Base-by-base conservation (phyloP, 129 eudicot genomes). In the Rutidosis leptorrhynchoides region DNA sequence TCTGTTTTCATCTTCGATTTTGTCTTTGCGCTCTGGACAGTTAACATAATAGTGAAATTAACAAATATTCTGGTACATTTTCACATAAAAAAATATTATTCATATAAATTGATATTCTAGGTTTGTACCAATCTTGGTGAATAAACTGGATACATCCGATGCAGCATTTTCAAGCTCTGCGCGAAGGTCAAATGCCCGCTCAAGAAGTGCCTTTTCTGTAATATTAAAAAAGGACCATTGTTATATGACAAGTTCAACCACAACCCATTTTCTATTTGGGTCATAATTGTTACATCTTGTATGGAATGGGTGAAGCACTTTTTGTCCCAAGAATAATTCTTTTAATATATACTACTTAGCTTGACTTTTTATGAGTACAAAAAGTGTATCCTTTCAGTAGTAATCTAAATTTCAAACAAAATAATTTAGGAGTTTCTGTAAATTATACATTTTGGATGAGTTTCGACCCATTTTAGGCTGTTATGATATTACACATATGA, bases 131-230 rank as follows among this genome's bases (percentile, higher is more conserved):
- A 94, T 94, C 88, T 94, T 94, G 76, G 93, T 69, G 77, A 82
- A 94, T 29, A 94, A 81, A 78, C 83, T 78, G 55, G 99, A 80
- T 64, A 94, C 91, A 52, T 94, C 99, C 74, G 96, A 82, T 61
- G 95, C 83, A 77, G 99, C 95, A 67, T 74, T 84, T 69, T 94
- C 95, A 42, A 94, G 87, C 77, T 94, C 99, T 6, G 78, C 65
- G n/a, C 97, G 90, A 71, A 94, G 99, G 70, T 86, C 99, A 77
- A 94, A 79, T 72, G 99, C 96, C 58, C 82, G 84, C 67, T 89
- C 99, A 74, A 94, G 71, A 62, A 94, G 99, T 71, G 93, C 85
- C 84, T 87, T 89, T 73, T 94, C 98, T 88, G 92, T 58, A 16
- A 45, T 3, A 20, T 70, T 17, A 27, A 10, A 12, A 55, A 73